phyloP scores from a whole-genome alignment of 345 rosid species.

The Dipteronia sinensis region DNA sequence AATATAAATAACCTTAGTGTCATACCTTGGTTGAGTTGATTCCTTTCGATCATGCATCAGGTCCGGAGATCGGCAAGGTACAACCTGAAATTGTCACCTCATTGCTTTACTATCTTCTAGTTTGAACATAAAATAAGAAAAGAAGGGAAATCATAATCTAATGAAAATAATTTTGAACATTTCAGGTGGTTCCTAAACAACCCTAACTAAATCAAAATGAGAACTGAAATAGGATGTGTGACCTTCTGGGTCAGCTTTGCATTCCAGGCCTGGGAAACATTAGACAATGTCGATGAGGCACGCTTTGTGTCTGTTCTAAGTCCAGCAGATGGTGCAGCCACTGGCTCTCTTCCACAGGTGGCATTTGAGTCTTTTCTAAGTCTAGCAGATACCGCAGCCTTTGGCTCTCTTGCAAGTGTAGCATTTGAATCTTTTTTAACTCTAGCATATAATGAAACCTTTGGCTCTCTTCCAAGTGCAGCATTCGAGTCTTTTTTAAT shows the following conservation, averaged over 20 bases:
- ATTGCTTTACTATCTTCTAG: neutral
- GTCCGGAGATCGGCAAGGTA: neutral
- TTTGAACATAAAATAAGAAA: neutral
- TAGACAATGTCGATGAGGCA: neutral
- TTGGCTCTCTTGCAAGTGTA: neutral
- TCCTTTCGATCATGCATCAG: neutral
- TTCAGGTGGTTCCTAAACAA: too few relatives aligned
- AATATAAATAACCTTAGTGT: neutral
- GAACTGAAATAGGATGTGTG: neutral
- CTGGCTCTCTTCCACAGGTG: neutral
- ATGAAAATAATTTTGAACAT: neutral
- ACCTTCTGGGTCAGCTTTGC: neutral
- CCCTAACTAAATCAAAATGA: neutral
- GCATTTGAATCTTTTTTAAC: neutral
- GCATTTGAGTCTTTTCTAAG: neutral
- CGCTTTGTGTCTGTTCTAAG: neutral
- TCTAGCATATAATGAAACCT: neutral
- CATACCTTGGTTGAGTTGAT: constrained; percentile 7
- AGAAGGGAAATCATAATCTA: neutral
- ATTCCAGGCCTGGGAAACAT: neutral
- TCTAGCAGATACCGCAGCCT: neutral
- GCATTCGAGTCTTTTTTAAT: neutral
- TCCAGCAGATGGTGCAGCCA: constrained; percentile 1
- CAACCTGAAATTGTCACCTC: constrained; percentile 6
- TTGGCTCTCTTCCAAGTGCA: neutral